Conservation (phyloP, 441 rosid species). For the Pelargonium australe region DNA sequence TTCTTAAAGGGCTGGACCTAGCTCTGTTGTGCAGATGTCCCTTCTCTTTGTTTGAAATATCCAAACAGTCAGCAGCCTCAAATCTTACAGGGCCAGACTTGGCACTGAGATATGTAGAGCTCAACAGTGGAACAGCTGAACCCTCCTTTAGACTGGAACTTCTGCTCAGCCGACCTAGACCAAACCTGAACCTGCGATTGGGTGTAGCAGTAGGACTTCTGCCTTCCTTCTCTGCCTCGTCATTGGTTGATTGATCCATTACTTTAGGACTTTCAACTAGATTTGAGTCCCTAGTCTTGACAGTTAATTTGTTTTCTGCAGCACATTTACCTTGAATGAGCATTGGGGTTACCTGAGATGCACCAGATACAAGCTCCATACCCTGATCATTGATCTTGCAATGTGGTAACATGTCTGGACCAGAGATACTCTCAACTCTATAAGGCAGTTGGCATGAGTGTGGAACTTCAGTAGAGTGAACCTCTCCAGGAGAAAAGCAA, state of each 20-base stretch:
- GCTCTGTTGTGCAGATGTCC: conserved; percentile 32
- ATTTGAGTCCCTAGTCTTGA: conserved; percentile 20
- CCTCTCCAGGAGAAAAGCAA: conserved; percentile 22
- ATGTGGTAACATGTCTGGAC: conserved; percentile 24
- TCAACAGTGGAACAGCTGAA: conserved; percentile 38
- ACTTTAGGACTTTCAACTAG: conserved; percentile 30
- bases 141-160: conserved; percentile 78
- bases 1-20: conserved; percentile 63
- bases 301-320: conserved; percentile 13
- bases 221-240: conserved; percentile 26
- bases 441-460: conserved; percentile 41
- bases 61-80: conserved; percentile 23
- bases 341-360: conserved; percentile 18
- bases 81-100: conserved; percentile 62
- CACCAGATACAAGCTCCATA: conserved; percentile 23
- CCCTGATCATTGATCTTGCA: conserved; percentile 10
- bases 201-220: conserved; percentile 46
- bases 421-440: conserved; percentile 27
- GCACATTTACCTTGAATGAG: conserved; percentile 21
- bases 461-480: conserved; percentile 34
- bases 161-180: conserved; percentile 59
- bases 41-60: conserved; percentile 36
- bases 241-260: conserved; percentile 35
- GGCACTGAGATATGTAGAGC: conserved; percentile 36
- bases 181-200: conserved; percentile 68